Evolutionary conservation across 495 filamentous ascomycete genomes (phyloP).

Genomic region (Hyaloscypha finlandica): DNA sequence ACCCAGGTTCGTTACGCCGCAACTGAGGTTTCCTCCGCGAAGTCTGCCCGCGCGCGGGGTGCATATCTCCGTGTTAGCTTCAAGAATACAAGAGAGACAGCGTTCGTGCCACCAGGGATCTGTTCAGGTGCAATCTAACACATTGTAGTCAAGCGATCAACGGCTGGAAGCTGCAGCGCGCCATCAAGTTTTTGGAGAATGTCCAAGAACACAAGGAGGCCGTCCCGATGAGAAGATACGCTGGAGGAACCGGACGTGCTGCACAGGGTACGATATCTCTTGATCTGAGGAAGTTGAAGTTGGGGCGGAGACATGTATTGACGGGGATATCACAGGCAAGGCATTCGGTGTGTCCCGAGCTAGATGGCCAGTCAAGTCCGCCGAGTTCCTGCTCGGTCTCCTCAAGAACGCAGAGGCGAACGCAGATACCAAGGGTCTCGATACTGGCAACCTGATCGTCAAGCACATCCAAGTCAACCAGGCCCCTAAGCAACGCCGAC

Average conservation of each 20-base stretch:
- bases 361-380: constrained; percentile 98
- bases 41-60: constrained; percentile 95
- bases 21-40: constrained; percentile 80
- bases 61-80: constrained; percentile 90
- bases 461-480: constrained; percentile 99
- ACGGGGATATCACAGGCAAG: constrained; percentile 68
- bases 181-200: constrained; percentile 93
- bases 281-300: neutral
- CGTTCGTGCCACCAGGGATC: constrained; percentile 85
- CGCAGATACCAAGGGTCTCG: constrained; percentile 97
- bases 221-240: constrained; percentile 94
- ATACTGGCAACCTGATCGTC: constrained; percentile 93
- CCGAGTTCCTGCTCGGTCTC: constrained; percentile 93
- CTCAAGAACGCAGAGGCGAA: constrained; percentile 99
- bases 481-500: constrained; percentile 95
- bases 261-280: constrained; percentile 82
- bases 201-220: constrained; percentile 93
- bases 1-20: constrained; percentile 95
- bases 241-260: constrained; percentile 87
- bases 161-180: constrained; percentile 97
- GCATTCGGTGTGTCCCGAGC: constrained; percentile 95
- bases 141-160: constrained; percentile 87
- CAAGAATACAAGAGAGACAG: constrained; percentile 73
- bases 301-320: constrained; percentile 22
- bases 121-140: neutral